Base-by-base conservation (phyloP, 2,329 filamentous ascomycete species). In the Botryotinia convoluta region DNA sequence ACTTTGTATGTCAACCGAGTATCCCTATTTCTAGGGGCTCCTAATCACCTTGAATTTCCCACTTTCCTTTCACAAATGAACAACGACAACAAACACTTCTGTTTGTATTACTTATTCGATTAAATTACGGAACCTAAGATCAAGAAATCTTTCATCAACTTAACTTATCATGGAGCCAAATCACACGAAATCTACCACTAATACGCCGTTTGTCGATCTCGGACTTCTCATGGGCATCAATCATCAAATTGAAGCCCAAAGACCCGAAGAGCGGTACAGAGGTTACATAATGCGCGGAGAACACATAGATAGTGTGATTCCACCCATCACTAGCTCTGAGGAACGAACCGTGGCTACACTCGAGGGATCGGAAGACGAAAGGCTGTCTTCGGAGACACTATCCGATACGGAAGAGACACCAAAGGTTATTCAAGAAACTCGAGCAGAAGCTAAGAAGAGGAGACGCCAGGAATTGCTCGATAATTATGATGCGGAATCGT, bases 1-100 rank as follows among this genome's bases (percentile, higher is more conserved):
- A 69, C 65, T 39, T 39, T 39, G 29, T 67, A 32, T 22, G 45
- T 57, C 65, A 69, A 68, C 35, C n/a, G 48, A 57, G 37, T 42
- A 57, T 32, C 37, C 48, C n/a, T 57, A 32, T 57, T 32, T 20
- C 20, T 42, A 69, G 18, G 5, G 6, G 22, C 5, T 57, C 39
- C 48, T 39, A 29, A 57, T 29, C 14, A 39, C 16, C 44, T 67
- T 9, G 4, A 54, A 26, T 20, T 18, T 1, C 45, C n/a, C 20
- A 2, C 7, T 29, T 7, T 26, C 3, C 16, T 57, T 22, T 16
- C 9, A 14, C 35, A 3, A 29, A 22, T 18, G 18, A 57, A 42
- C 1, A 29, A 42, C 16, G 26, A 22, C 16, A 42, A 4, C 29
- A 26, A 9, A 32, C 1, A 3, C 0, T 32, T 42, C 22, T 32